phyloP scores from a whole-genome alignment of 2,329 filamentous ascomycete genomes.

The Ilyonectria sp. region DNA sequence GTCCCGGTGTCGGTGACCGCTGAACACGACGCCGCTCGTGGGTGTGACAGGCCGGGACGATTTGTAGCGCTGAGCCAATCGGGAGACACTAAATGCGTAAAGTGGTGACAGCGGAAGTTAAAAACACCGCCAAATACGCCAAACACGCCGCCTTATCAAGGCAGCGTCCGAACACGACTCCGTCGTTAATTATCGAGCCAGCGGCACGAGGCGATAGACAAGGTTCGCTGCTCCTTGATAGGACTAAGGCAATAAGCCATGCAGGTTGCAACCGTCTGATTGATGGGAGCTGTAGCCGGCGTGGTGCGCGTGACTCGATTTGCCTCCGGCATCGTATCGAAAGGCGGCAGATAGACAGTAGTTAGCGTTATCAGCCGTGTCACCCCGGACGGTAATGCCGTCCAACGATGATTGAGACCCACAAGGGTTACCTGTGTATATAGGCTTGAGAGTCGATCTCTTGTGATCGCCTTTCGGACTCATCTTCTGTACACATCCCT shows the following conservation, averaged over 20 bases:
- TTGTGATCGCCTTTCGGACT: background rate
- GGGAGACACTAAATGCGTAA: background rate
- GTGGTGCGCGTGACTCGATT: background rate
- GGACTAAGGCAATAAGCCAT: background rate
- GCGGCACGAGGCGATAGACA: background rate
- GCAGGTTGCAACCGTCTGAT: background rate
- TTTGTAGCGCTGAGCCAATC: background rate
- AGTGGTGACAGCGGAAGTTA: background rate
- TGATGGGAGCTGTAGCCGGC: background rate
- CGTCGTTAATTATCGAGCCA: background rate
- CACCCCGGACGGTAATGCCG: background rate
- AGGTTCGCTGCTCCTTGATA: background rate
- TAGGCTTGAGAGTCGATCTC: background rate
- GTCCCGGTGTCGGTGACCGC: background rate
- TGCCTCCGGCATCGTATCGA: constrained; percentile 3
- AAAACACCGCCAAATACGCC: background rate
- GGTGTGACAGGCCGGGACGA: background rate
- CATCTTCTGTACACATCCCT: background rate
- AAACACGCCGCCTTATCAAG: background rate
- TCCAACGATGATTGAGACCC: too few relatives aligned
- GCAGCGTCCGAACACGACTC: background rate
- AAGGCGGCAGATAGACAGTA: background rate
- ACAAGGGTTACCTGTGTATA: background rate
- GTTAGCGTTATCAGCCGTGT: background rate
- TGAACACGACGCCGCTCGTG: background rate